These are phyloP conservation scores for Striga asiatica DNA, from an alignment of 257 asterid genomes.

Conservation along the genomic window DNA sequence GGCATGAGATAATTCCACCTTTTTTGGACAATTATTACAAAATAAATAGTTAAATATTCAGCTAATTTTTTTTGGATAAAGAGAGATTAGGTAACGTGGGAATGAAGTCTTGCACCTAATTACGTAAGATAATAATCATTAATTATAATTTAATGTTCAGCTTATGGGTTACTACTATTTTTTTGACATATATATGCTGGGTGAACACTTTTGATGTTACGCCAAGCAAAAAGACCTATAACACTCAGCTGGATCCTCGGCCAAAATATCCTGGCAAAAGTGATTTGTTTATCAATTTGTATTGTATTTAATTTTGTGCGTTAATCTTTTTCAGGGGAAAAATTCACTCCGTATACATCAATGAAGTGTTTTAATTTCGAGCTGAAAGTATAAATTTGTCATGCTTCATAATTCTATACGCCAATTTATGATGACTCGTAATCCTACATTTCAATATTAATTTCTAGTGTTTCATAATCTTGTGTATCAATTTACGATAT, in stretches of 20 bases:
- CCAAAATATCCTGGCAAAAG: too few relatives aligned
- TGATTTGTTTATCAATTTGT: too few relatives aligned
- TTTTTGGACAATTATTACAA: not conserved
- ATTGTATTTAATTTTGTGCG: too few relatives aligned
- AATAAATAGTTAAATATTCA: not conserved
- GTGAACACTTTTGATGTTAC: constrained; percentile 18
- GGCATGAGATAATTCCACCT: not conserved
- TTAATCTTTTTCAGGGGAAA: too few relatives aligned
- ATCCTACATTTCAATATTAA: too few relatives aligned
- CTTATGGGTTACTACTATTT: constrained; percentile 25
- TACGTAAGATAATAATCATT: constrained; percentile 25
- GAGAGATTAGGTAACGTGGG: constrained; percentile 22
- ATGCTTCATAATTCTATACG: too few relatives aligned
- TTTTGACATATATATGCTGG: constrained; percentile 9
- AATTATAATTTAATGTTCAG: constrained; percentile 15
- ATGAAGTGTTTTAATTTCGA: too few relatives aligned
- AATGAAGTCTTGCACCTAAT: constrained; percentile 26
- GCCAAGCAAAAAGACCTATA: constrained; percentile 19
- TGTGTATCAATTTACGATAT: not conserved
- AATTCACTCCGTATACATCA: too few relatives aligned
- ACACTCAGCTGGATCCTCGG: not conserved
- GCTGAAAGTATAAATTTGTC: too few relatives aligned
- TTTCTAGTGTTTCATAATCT: not conserved
- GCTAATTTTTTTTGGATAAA: too few relatives aligned
- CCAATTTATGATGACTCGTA: not conserved